A percentile compares a stretch with the other conserved stretches of the same genome.
phyloP scores from a whole-genome alignment of 2,329 filamentous ascomycete species.

The Colletotrichum eremochloae region DNA sequence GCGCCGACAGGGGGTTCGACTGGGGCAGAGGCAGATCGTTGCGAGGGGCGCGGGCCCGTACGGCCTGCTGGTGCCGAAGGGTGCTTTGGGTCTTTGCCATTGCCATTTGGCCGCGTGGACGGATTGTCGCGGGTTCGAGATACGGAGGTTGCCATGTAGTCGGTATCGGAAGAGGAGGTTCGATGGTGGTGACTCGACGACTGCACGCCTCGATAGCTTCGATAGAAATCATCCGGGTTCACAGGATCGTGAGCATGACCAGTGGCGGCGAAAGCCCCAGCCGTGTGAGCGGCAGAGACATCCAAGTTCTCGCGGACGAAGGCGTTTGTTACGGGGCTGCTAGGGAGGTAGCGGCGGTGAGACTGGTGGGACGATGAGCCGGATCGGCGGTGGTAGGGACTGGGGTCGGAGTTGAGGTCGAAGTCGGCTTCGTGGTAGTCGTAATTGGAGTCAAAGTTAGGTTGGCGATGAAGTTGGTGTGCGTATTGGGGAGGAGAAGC shows the following conservation, averaged over 20 bases:
- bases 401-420: slow-evolving; percentile 47
- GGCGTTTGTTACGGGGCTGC: slow-evolving; percentile 43
- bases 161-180: slow-evolving; percentile 44
- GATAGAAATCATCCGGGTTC: slow-evolving; percentile 70
- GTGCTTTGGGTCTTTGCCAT: slow-evolving; percentile 63
- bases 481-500: slow-evolving; percentile 46
- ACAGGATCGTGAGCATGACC: slow-evolving; percentile 57
- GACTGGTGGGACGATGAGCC: slow-evolving; percentile 38
- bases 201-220: slow-evolving; percentile 59
- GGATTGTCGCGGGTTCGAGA: slow-evolving; percentile 56
- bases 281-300: slow-evolving; percentile 43
- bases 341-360: slow-evolving; percentile 45
- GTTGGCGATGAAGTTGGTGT: slow-evolving; percentile 45
- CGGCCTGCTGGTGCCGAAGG: slow-evolving; percentile 57
- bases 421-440: slow-evolving; percentile 48
- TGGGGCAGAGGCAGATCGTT: slow-evolving; percentile 70
- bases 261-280: slow-evolving; percentile 46
- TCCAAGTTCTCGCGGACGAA: slow-evolving; percentile 37
- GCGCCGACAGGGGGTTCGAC: slow-evolving; percentile 59
- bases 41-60: slow-evolving; percentile 56
- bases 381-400: slow-evolving; percentile 46
- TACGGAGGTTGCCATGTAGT: slow-evolving; percentile 56
- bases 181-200: slow-evolving; percentile 49
- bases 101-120: slow-evolving; percentile 63
- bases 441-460: slow-evolving; percentile 45